Evolutionary conservation across 1,139 yeast species (phyloP).

Genomic region (Magnusiomyces tetraspermus): DNA sequence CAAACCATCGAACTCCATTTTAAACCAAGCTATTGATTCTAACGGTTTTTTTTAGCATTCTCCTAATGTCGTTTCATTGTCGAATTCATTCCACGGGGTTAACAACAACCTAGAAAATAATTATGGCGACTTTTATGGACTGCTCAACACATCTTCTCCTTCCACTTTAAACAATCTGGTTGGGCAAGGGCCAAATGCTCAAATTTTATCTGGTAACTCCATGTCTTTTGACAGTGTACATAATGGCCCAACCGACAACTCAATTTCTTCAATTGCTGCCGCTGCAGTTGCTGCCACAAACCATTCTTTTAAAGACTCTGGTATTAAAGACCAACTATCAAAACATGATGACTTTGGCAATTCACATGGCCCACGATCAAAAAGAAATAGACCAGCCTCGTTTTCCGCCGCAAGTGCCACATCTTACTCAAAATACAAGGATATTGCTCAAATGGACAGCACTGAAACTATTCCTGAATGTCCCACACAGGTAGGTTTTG

Average conservation of each 20-base stretch:
- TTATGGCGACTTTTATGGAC: slow-evolving; percentile 4
- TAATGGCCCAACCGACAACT: not conserved
- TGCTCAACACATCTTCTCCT: not conserved
- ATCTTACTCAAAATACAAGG: slow-evolving; percentile 53
- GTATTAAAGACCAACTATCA: slow-evolving; percentile 8
- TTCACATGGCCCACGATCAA: slow-evolving; percentile 15
- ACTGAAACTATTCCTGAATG: slow-evolving; percentile 25
- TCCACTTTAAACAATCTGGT: not conserved
- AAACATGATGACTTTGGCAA: slow-evolving; percentile 14
- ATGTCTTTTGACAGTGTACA: not conserved
- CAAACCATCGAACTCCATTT: not conserved
- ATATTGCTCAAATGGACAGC: slow-evolving; percentile 29
- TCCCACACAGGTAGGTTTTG: slow-evolving; percentile 63
- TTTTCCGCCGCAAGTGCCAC: slow-evolving; percentile 71
- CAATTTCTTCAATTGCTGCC: not conserved
- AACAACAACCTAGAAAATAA: not conserved
- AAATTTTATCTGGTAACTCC: not conserved
- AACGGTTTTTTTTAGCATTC: not conserved
- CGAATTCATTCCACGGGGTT: not conserved
- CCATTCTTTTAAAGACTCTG: slow-evolving; percentile 5
- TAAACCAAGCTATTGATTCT: no score
- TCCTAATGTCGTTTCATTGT: not conserved
- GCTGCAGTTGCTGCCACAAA: slow-evolving; percentile 6
- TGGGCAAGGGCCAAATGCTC: not conserved
- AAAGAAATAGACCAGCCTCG: slow-evolving; percentile 52